Evolutionary conservation across 129 eudicot species (phyloP).

Genomic region (Chrysanthemum makinoi): DNA sequence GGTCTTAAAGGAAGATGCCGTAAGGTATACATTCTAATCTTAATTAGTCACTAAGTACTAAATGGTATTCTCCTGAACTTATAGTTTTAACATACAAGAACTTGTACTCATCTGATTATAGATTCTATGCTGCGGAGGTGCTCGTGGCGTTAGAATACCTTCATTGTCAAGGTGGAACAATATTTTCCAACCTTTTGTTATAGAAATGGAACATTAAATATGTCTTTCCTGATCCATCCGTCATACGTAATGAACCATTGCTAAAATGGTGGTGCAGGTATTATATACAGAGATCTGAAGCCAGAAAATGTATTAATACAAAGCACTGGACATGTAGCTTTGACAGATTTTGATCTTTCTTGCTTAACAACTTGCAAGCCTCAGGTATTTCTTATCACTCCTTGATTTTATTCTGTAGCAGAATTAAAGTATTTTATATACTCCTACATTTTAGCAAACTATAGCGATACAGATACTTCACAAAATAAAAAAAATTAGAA

Average conservation of each 20-base stretch:
- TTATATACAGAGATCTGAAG: conserved; percentile 93
- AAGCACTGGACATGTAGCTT: conserved; percentile 72
- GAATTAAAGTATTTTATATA: neutral
- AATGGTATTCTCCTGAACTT: too few relatives aligned
- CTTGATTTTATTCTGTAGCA: neutral
- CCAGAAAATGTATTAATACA: conserved; percentile 94
- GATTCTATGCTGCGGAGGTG: conserved; percentile 97
- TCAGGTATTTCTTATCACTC: conserved; percentile 45
- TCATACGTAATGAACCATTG: neutral
- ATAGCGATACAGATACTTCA: neutral
- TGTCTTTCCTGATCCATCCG: neutral
- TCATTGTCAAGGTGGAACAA: conserved; percentile 84
- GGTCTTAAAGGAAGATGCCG: conserved; percentile 96
- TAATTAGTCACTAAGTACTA: neutral
- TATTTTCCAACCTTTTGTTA: neutral
- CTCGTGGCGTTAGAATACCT: conserved; percentile 94
- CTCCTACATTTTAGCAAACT: neutral
- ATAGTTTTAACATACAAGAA: neutral
- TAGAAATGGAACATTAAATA: neutral
- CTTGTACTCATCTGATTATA: conserved; percentile 12
- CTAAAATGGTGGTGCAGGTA: conserved; percentile 46
- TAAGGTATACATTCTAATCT: conserved; percentile 41
- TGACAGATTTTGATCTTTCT: conserved; percentile 97
- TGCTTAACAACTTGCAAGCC: conserved; percentile 99
- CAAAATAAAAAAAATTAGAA: neutral